Percentiles rank a stretch among this genome's conserved stretches.
phyloP scores from a whole-genome alignment of 495 filamentous ascomycete genomes.

The Penicillium bialowiezense region DNA sequence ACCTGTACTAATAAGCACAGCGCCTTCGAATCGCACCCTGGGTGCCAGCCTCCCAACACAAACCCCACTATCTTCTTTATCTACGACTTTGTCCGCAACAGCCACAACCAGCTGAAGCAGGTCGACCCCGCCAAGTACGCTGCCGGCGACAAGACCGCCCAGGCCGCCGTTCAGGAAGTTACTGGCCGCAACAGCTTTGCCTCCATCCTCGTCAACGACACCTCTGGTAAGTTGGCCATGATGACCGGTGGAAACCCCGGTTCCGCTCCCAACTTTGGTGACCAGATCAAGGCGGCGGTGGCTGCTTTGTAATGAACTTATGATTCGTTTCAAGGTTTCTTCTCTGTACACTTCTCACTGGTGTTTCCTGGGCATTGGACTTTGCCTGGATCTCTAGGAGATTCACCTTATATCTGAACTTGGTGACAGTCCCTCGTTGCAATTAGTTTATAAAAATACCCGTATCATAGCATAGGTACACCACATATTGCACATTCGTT shows the following conservation, averaged over 20 bases:
- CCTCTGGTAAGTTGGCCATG: conserved; percentile 22
- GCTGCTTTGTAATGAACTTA: conserved; percentile 6
- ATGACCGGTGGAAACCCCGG: conserved; percentile 21
- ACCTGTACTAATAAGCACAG: conserved; percentile 14
- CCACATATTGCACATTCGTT: no score
- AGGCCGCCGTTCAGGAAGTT: conserved; percentile 19
- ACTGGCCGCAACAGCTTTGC: conserved; percentile 31
- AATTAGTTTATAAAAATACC: no score
- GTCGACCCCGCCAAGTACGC: conserved; percentile 26
- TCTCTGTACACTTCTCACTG: no score
- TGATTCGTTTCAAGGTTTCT: no score
- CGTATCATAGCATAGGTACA: no score
- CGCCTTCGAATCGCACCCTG: conserved; percentile 31
- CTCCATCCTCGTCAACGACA: conserved; percentile 23
- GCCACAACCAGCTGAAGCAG: conserved; percentile 22
- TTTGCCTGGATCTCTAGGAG: neutral
- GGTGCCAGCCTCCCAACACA: conserved; percentile 23
- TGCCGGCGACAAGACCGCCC: conserved; percentile 16
- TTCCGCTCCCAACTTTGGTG: conserved; percentile 27
- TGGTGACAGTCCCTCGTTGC: neutral
- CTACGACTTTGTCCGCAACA: conserved; percentile 32
- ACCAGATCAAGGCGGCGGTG: conserved; percentile 23
- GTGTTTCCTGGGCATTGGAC: no score
- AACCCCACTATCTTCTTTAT: conserved; percentile 36
- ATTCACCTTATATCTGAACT: neutral